Evolutionary conservation across 2,329 filamentous ascomycete species (phyloP).

Genomic region (Ophiostoma ulmi): DNA sequence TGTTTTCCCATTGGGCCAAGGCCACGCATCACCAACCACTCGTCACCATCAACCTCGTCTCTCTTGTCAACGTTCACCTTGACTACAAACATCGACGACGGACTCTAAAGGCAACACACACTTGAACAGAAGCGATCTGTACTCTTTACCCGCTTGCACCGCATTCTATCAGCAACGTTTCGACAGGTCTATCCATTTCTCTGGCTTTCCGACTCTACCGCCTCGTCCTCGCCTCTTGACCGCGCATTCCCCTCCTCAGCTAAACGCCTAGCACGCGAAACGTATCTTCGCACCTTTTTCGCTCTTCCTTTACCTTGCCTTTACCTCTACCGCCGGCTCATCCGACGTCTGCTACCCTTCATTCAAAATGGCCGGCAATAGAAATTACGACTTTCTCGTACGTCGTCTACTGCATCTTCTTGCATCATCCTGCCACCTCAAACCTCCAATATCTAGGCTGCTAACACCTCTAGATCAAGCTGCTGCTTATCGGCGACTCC

Average conservation of each 20-base stretch:
- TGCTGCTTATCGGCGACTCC: conserved; percentile 92
- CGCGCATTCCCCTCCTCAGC: conserved; percentile 9
- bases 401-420: not conserved
- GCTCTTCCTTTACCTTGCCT: not conserved
- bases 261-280: not conserved
- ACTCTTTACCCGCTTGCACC: not conserved
- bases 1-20: conserved; percentile 12
- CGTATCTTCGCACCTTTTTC: not conserved
- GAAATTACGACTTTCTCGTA: conserved; percentile 99
- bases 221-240: not conserved
- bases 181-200: not conserved
- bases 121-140: conserved; percentile 4
- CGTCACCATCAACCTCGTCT: conserved; percentile 5
- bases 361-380: conserved; percentile 80
- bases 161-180: not conserved
- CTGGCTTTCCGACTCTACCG: not conserved
- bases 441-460: not conserved
- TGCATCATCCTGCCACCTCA: not conserved
- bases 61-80: not conserved
- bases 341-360: conserved; percentile 19
- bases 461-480: conserved; percentile 69
- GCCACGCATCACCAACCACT: conserved; percentile 14
- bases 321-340: not conserved
- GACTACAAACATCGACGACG: not conserved
- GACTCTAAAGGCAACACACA: not conserved